Percentiles rank a stretch among this genome's conserved stretches.
phyloP scores from a whole-genome alignment of 1,139 yeast genomes.

The Pichia cactophila region DNA sequence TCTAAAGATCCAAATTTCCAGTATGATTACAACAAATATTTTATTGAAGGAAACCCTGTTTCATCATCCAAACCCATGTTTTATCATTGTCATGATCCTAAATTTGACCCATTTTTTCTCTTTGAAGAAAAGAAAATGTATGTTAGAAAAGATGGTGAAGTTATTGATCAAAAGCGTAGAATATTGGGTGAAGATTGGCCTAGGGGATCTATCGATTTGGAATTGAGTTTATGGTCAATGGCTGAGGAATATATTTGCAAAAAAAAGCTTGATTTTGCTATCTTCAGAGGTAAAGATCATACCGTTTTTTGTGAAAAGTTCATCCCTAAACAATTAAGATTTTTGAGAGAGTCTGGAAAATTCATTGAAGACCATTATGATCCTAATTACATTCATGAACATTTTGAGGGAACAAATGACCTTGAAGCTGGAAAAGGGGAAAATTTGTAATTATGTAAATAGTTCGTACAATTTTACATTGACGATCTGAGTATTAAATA shows the following conservation, averaged over 20 bases:
- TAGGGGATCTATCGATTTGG: conserved; percentile 22
- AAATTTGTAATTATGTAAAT: neutral
- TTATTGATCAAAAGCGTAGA: conserved; percentile 20
- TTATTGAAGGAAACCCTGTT: conserved; percentile 17
- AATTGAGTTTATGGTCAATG: conserved; percentile 24
- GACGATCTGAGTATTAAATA: too few relatives aligned
- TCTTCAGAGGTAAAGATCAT: conserved; percentile 17
- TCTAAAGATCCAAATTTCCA: conserved; percentile 17
- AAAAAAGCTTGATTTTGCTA: conserved; percentile 16
- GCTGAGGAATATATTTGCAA: conserved; percentile 24
- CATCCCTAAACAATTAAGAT: conserved; percentile 21
- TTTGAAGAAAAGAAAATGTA: conserved; percentile 18
- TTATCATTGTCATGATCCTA: conserved; percentile 39
- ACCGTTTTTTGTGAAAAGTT: conserved; percentile 17
- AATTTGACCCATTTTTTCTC: conserved; percentile 28
- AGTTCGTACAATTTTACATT: too few relatives aligned
- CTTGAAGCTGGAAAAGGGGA: neutral
- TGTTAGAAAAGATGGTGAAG: conserved; percentile 17
- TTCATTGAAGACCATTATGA: conserved; percentile 5
- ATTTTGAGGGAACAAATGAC: conserved; percentile 7
- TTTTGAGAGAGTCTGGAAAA: conserved; percentile 10
- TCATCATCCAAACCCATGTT: conserved; percentile 27
- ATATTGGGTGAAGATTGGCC: conserved; percentile 27
- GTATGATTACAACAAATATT: conserved; percentile 21
- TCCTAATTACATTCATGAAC: neutral